These are phyloP conservation scores for Cryptococcus amylolentus DNA, from an alignment of 1,284 basidiomycete genomes.

Conservation along the genomic window DNA sequence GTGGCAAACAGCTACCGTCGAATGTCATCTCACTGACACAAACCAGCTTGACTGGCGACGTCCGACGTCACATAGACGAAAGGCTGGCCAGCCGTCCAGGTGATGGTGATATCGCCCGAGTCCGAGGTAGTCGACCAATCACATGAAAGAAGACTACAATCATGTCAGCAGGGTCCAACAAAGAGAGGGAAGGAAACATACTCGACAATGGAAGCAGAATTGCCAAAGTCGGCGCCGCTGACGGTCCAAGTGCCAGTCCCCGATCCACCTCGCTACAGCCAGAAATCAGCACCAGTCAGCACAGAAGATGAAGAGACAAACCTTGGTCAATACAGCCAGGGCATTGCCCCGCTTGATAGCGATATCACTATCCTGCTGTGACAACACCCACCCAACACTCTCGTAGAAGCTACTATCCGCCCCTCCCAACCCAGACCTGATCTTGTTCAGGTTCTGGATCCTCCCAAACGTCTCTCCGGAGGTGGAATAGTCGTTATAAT, in stretches of 20 bases:
- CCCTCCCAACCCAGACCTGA: conserved; percentile 62
- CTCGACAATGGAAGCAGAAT: conserved; percentile 30
- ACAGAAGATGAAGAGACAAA: conserved; percentile 36
- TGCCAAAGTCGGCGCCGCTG: conserved; percentile 16
- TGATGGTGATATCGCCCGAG: conserved; percentile 23
- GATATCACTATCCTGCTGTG: conserved; percentile 58
- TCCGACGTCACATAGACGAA: conserved; percentile 21
- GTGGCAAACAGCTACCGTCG: too few species aligned
- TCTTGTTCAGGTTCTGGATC: conserved; percentile 63
- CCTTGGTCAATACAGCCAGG: conserved; percentile 67
- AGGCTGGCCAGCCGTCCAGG: conserved; percentile 30
- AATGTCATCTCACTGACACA: conserved; percentile 7
- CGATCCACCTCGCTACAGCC: conserved; percentile 18
- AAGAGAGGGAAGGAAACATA: conserved; percentile 13
- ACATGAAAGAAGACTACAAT: conserved; percentile 31
- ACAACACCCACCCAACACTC: conserved; percentile 58
- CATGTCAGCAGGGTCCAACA: background rate
- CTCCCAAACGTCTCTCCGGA: conserved; percentile 57
- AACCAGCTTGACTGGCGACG: conserved; percentile 12
- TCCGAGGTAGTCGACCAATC: conserved; percentile 16
- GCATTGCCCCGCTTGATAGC: conserved; percentile 65
- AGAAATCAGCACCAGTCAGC: conserved; percentile 3
- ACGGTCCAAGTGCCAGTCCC: conserved; percentile 17
- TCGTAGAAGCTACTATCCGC: conserved; percentile 41
- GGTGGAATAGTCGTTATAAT: conserved; percentile 56